Conservation (phyloP, 306 rosid genomes). For the Prosopis cineraria region DNA sequence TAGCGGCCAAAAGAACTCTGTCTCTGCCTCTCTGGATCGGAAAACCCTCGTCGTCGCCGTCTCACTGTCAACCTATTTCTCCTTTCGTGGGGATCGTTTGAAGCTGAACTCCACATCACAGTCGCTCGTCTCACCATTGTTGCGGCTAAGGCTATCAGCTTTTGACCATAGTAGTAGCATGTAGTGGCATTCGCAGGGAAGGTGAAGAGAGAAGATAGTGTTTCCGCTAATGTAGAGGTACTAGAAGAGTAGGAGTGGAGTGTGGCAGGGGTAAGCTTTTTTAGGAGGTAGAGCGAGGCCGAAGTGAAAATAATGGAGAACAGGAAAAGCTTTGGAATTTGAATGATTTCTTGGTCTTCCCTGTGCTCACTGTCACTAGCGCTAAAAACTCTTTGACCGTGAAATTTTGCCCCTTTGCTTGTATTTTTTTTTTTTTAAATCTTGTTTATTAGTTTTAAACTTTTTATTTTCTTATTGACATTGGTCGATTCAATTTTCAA, state of each 20-base stretch:
- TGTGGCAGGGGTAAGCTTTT: constrained; percentile 8
- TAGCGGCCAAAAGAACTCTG: too few species aligned
- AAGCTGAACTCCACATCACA: too few species aligned
- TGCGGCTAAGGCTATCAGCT: neutral
- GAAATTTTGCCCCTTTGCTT: neutral
- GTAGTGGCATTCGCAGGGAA: neutral
- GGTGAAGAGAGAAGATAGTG: neutral
- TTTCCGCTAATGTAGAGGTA: neutral
- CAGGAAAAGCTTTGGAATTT: constrained; percentile 61
- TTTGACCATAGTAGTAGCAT: constrained; percentile 28
- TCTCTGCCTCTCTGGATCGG: too few species aligned
- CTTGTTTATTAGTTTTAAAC: too few species aligned
- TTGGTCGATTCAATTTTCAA: too few species aligned
- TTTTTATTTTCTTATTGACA: too few species aligned
- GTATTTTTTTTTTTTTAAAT: too few species aligned
- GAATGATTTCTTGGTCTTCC: constrained; percentile 34
- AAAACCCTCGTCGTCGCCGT: too few species aligned
- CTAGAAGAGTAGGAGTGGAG: too few species aligned
- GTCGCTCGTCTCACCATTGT: too few species aligned
- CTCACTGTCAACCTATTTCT: too few species aligned
- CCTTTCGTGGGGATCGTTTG: too few species aligned
- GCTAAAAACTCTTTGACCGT: neutral
- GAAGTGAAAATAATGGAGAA: constrained; percentile 26
- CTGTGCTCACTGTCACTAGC: neutral
- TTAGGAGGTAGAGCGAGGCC: constrained; percentile 26